A percentile compares a stretch with the other conserved stretches of the same genome.
Conservation (phyloP, 2,329 filamentous ascomycete species). For the Emmonsia crescens region DNA sequence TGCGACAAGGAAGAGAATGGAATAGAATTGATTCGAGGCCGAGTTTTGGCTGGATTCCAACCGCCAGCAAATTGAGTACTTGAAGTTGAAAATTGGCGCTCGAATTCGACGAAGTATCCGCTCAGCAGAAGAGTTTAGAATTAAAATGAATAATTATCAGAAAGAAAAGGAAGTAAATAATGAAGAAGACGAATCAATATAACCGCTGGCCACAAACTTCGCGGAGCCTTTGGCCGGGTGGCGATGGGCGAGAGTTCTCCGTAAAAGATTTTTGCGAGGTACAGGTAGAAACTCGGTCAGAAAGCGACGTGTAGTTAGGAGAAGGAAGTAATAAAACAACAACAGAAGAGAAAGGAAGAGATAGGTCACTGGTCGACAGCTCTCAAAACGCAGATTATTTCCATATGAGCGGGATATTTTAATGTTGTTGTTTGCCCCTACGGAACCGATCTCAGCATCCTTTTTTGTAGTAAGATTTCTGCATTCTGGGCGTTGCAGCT, state of each 20-base stretch:
- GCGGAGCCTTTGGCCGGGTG: neutral
- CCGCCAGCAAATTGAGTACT: neutral
- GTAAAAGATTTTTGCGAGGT: slow-evolving; percentile 3
- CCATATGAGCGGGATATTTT: neutral
- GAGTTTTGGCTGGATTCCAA: neutral
- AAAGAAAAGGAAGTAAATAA: neutral
- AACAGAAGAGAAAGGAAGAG: neutral
- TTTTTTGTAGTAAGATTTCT: neutral
- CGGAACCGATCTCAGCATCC: neutral
- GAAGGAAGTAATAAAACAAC: neutral
- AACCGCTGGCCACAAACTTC: neutral
- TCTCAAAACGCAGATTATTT: neutral
- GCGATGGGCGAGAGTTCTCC: neutral
- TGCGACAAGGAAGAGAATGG: neutral
- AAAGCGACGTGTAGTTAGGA: neutral
- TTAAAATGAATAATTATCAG: slow-evolving; percentile 1
- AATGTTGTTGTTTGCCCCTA: neutral
- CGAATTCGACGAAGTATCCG: slow-evolving; percentile 1
- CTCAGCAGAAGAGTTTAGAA: neutral
- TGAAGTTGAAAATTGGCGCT: neutral
- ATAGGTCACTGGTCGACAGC: neutral
- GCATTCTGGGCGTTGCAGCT: neutral
- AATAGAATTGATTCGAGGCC: neutral
- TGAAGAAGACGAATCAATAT: neutral
- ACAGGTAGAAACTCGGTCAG: slow-evolving; percentile 2